phyloP scores from a whole-genome alignment of 768 basidiomycete genomes.

The Lentinula aciculospora region DNA sequence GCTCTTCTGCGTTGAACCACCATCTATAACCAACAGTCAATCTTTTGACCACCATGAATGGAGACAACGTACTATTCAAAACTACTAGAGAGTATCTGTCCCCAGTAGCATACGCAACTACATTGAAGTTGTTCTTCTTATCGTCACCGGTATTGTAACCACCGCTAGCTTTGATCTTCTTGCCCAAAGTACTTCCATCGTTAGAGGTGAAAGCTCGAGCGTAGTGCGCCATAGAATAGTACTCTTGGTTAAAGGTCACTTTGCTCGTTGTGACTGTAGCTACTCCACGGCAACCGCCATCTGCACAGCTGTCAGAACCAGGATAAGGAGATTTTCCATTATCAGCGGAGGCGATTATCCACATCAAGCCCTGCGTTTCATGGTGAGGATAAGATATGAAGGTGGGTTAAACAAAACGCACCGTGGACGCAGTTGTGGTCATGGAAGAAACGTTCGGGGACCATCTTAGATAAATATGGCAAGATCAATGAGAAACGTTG shows the following conservation, averaged over 20 bases:
- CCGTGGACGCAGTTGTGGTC: conserved; percentile 22
- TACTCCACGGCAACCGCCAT: conserved; percentile 5
- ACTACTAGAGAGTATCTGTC: conserved; percentile 46
- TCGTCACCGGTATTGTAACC: conserved; percentile 26
- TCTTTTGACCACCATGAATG: too few relatives aligned
- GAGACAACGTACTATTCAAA: conserved; percentile 31
- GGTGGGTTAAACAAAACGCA: too few relatives aligned
- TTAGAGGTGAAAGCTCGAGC: conserved; percentile 45
- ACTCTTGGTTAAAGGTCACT: conserved; percentile 10
- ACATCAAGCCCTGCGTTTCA: conserved; percentile 27
- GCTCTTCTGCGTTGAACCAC: neutral
- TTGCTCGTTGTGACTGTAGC: conserved; percentile 8
- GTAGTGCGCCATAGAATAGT: conserved; percentile 44
- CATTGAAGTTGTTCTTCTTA: too few relatives aligned
- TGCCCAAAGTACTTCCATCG: conserved; percentile 45
- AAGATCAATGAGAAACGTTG: neutral
- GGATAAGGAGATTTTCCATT: conserved; percentile 28
- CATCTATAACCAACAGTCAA: neutral
- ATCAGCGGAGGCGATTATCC: conserved; percentile 44
- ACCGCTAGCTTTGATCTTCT: conserved; percentile 25
- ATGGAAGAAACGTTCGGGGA: conserved; percentile 18
- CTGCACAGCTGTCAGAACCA: conserved; percentile 1
- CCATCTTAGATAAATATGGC: conserved; percentile 31
- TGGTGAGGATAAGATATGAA: too few relatives aligned
- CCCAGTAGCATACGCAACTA: conserved; percentile 25